phyloP scores from a whole-genome alignment of 139 green algal genomes.

The Chlamydomonas schloesseri region DNA sequence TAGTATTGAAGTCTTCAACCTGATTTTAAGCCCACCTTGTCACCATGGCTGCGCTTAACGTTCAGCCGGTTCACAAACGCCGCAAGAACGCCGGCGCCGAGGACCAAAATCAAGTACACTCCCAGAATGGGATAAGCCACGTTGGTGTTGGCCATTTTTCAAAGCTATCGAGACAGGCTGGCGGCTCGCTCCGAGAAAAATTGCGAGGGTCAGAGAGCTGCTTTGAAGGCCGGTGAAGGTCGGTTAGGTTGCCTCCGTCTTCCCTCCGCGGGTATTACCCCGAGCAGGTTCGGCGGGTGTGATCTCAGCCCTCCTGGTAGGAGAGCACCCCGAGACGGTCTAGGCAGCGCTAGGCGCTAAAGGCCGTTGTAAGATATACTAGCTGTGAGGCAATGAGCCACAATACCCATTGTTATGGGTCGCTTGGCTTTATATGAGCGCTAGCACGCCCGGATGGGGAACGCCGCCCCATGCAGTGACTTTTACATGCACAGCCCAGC shows the following conservation, averaged over 20 bases:
- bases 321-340: slow-evolving; percentile 36
- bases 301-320: slow-evolving; percentile 27
- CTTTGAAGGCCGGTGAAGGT: not conserved
- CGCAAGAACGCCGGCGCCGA: slow-evolving; percentile 44
- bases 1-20: not conserved
- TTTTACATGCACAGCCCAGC: too few relatives aligned
- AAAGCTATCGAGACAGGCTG: not conserved
- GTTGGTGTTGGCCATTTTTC: slow-evolving; percentile 23
- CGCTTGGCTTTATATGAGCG: too few relatives aligned
- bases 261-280: slow-evolving; percentile 47
- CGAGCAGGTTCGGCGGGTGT: slow-evolving; percentile 38
- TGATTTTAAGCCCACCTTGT: not conserved
- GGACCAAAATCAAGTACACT: slow-evolving; percentile 48
- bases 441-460: too few relatives aligned
- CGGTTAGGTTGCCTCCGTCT: not conserved
- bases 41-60: not conserved
- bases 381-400: too few relatives aligned
- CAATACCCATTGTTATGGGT: too few relatives aligned
- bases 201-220: not conserved
- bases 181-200: not conserved
- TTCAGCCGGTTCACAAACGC: slow-evolving; percentile 27
- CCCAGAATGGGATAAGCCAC: slow-evolving; percentile 51
- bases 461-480: too few relatives aligned
- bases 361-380: too few relatives aligned
- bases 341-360: too few relatives aligned